These are phyloP conservation scores for Phytophthora tubulina DNA, from an alignment of 352 stramenopile species.

Conservation along the genomic window DNA sequence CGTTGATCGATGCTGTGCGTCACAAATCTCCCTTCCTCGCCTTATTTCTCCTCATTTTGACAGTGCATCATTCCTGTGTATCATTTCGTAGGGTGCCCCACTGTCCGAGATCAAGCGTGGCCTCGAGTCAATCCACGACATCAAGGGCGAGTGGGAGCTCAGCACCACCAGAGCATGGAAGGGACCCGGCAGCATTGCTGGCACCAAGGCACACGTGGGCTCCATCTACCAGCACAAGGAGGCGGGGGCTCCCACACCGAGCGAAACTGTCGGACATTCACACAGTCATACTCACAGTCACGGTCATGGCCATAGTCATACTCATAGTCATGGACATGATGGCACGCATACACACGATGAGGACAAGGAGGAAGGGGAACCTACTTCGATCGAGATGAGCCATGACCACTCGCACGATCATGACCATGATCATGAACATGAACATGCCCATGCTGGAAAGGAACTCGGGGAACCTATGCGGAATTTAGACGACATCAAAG, in stretches of 20 bases:
- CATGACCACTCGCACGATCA: slow-evolving; percentile 39
- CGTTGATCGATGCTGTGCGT: slow-evolving; percentile 88
- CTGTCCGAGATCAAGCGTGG: slow-evolving; percentile 65
- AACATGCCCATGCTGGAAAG: slow-evolving; percentile 47
- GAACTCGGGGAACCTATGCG: slow-evolving; percentile 79
- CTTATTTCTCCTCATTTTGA: not conserved
- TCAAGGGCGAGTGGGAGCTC: slow-evolving; percentile 91
- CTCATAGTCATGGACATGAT: slow-evolving; percentile 42
- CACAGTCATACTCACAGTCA: slow-evolving; percentile 38
- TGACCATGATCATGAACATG: slow-evolving; percentile 49
- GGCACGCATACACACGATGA: slow-evolving; percentile 26
- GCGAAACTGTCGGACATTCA: slow-evolving; percentile 10
- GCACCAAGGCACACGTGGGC: slow-evolving; percentile 88
- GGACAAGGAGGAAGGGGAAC: slow-evolving; percentile 9
- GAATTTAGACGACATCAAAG: slow-evolving; percentile 92
- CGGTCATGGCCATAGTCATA: slow-evolving; percentile 33
- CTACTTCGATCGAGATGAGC: slow-evolving; percentile 25
- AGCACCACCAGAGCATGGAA: slow-evolving; percentile 77
- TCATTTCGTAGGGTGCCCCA: slow-evolving; percentile 57
- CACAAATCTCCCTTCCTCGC: not conserved
- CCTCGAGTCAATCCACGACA: slow-evolving; percentile 65
- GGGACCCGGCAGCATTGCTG: slow-evolving; percentile 90
- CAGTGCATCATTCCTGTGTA: slow-evolving; percentile 22
- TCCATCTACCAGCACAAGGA: slow-evolving; percentile 90
- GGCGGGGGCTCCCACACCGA: slow-evolving; percentile 40